A percentile compares a stretch with the other conserved stretches of the same genome.
Conservation (phyloP, 2,329 filamentous ascomycete genomes). For the Thelonectria discophora region DNA sequence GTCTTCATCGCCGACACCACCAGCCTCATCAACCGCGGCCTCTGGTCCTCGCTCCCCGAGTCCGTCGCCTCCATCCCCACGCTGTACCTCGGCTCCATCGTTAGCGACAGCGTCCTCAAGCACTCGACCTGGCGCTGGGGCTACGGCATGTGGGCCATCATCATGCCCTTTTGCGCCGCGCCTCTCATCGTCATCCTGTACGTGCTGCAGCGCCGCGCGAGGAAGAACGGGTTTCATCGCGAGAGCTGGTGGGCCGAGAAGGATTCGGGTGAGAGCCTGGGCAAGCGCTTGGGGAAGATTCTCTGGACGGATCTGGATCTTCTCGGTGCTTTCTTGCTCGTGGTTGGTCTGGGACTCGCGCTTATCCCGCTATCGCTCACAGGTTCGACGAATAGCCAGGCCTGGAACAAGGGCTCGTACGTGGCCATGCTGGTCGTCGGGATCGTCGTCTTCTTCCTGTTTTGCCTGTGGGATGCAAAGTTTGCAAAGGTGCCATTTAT, state of each 20-base stretch:
- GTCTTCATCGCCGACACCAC: slow-evolving; percentile 71
- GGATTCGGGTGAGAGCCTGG: slow-evolving; percentile 28
- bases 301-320: slow-evolving; percentile 48
- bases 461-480: slow-evolving; percentile 49
- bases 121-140: slow-evolving; percentile 54
- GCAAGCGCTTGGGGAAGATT: slow-evolving; percentile 34
- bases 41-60: slow-evolving; percentile 68
- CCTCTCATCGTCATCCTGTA: slow-evolving; percentile 47
- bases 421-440: slow-evolving; percentile 49
- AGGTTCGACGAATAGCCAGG: slow-evolving; percentile 44
- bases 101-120: slow-evolving; percentile 48
- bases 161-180: slow-evolving; percentile 46
- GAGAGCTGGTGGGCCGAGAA: slow-evolving; percentile 29
- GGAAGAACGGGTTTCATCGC: slow-evolving; percentile 33
- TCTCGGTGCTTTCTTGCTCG: slow-evolving; percentile 45
- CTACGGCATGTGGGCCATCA: slow-evolving; percentile 53
- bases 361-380: slow-evolving; percentile 51
- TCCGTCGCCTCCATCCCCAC: slow-evolving; percentile 46
- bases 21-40: slow-evolving; percentile 66
- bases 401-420: slow-evolving; percentile 46
- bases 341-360: slow-evolving; percentile 46
- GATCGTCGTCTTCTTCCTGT: slow-evolving; percentile 34
- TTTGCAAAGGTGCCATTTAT: slow-evolving; percentile 51
- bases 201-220: slow-evolving; percentile 44
- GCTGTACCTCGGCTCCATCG: slow-evolving; percentile 44